Conservation (phyloP, 192 early-diverging fungal species). For the Glomus cerebriforme region DNA sequence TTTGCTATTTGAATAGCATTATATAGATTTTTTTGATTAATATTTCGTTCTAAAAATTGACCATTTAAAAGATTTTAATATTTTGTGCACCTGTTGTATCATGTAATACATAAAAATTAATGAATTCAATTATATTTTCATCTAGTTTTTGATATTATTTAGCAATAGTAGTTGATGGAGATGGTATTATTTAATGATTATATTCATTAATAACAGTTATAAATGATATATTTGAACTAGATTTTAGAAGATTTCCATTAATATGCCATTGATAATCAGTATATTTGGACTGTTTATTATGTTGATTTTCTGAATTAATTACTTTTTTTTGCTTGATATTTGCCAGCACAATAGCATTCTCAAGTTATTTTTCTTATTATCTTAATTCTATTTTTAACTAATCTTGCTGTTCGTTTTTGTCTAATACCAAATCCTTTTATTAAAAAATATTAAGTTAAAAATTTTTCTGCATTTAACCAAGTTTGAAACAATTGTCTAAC, state of each 20-base stretch:
- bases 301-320: background rate
- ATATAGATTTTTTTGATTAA: background rate
- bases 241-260: slow-evolving; percentile 3
- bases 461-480: no score
- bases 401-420: no score
- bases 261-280: background rate
- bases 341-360: background rate
- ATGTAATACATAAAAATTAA: background rate
- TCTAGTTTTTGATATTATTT: background rate
- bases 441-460: no score
- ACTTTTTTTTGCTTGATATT: slow-evolving; percentile 11
- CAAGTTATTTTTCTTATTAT: background rate
- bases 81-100: background rate
- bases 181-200: background rate
- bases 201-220: background rate
- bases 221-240: background rate
- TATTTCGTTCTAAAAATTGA: background rate
- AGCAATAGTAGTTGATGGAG: background rate
- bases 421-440: no score
- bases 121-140: background rate
- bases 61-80: slow-evolving; percentile 2
- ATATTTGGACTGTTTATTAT: background rate
- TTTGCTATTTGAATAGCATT: no score
- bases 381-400: no score
- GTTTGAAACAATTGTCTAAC: no score